Evolutionary conservation across 2,329 filamentous ascomycete species (phyloP).

Genomic region (Penicillium sp.): DNA sequence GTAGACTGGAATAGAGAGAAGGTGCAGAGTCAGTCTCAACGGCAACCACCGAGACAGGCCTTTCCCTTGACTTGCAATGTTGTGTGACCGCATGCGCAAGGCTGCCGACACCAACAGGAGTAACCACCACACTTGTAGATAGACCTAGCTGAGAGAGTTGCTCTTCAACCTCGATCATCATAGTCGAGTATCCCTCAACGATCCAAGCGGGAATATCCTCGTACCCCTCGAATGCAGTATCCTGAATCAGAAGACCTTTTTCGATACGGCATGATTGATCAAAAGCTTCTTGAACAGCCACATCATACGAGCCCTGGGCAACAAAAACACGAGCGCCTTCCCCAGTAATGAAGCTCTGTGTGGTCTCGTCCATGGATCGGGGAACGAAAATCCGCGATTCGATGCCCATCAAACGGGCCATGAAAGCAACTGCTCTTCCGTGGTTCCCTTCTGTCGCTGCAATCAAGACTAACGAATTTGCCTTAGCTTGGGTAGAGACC

Average conservation of each 20-base stretch:
- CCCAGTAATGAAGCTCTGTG: slow-evolving; percentile 53
- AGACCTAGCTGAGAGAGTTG: slow-evolving; percentile 52
- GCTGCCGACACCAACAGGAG: slow-evolving; percentile 70
- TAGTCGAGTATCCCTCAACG: slow-evolving; percentile 73
- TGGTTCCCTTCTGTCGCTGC: slow-evolving; percentile 75
- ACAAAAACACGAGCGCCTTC: slow-evolving; percentile 63
- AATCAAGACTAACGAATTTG: slow-evolving; percentile 47
- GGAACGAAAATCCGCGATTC: slow-evolving; percentile 63
- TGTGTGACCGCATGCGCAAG: slow-evolving; percentile 67
- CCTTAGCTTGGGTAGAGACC: slow-evolving; percentile 37
- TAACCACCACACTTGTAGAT: slow-evolving; percentile 54
- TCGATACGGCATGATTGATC: slow-evolving; percentile 36
- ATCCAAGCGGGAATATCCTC: slow-evolving; percentile 69
- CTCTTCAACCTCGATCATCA: slow-evolving; percentile 65
- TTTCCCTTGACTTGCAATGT: slow-evolving; percentile 57
- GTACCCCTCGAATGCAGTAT: slow-evolving; percentile 66
- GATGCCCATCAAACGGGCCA: slow-evolving; percentile 61
- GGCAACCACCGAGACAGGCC: slow-evolving; percentile 52
- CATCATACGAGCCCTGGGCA: slow-evolving; percentile 62
- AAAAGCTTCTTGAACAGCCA: slow-evolving; percentile 54
- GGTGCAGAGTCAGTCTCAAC: slow-evolving; percentile 69
- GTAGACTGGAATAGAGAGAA: slow-evolving; percentile 51
- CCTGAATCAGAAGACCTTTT: slow-evolving; percentile 61
- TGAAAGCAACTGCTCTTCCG: slow-evolving; percentile 68
- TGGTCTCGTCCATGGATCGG: slow-evolving; percentile 53